Percentiles rank a stretch among this genome's conserved stretches.
These are phyloP conservation scores for Saccharomyces pastorianus DNA, from an alignment of 1,139 yeast genomes.

Conservation along the genomic window DNA sequence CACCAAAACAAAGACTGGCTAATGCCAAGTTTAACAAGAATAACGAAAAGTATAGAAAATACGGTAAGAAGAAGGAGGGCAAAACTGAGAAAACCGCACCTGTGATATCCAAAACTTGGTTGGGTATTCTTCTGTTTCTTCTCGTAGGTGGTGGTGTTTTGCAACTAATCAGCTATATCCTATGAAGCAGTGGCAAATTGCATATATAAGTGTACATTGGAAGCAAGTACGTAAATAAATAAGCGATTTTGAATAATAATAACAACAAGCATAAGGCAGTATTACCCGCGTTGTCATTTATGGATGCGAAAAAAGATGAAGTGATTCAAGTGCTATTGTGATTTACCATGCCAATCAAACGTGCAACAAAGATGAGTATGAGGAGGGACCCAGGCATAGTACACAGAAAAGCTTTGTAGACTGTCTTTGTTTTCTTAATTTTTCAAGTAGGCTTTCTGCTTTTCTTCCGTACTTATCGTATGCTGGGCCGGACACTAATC, in stretches of 20 bases:
- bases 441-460: background rate
- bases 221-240: background rate
- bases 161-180: conserved; percentile 51
- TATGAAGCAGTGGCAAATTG: conserved; percentile 27
- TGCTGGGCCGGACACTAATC: background rate
- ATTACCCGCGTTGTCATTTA: background rate
- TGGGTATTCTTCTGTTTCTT: conserved; percentile 52
- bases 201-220: background rate
- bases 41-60: conserved; percentile 56
- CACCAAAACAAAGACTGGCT: conserved; percentile 79
- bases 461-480: background rate
- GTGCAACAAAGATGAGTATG: background rate
- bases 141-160: conserved; percentile 78
- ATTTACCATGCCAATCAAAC: background rate
- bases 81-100: conserved; percentile 34
- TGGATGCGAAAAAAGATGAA: background rate
- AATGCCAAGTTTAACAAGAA: conserved; percentile 72
- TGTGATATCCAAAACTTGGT: conserved; percentile 33
- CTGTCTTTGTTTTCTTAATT: background rate
- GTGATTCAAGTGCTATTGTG: background rate
- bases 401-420: background rate
- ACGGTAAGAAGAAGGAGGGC: conserved; percentile 48
- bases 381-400: background rate
- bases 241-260: background rate
- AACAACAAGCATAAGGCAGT: background rate